A percentile compares a stretch with the other conserved stretches of the same genome.
Evolutionary conservation across 2,329 filamentous ascomycete species (phyloP).

Genomic region (Colletotrichum ledebouriae): DNA sequence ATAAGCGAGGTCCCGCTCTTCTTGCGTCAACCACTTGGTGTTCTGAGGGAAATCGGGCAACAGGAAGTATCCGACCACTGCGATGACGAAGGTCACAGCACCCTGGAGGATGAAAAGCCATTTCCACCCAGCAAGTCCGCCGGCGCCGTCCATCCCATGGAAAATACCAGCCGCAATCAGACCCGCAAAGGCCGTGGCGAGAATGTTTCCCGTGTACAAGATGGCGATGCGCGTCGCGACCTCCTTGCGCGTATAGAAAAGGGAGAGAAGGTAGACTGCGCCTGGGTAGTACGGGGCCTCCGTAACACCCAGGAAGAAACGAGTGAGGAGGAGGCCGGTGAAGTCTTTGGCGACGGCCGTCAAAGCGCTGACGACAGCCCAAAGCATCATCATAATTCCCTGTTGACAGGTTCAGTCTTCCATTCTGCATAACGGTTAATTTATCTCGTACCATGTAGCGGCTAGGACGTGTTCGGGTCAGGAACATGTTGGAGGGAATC

Average conservation of each 20-base stretch:
- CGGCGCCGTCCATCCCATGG: conserved; percentile 61
- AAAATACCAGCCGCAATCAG: conserved; percentile 75
- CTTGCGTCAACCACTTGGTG: conserved; percentile 45
- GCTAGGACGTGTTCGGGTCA: conserved; percentile 41
- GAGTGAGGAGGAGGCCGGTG: conserved; percentile 50
- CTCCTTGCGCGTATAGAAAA: conserved; percentile 77
- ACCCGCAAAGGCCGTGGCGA: conserved; percentile 77
- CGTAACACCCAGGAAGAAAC: conserved; percentile 53
- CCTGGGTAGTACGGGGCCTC: conserved; percentile 48
- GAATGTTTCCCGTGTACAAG: conserved; percentile 70
- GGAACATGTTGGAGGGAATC: conserved; percentile 43
- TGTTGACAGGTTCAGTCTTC: not conserved
- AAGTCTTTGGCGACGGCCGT: conserved; percentile 54
- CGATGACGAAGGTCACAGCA: conserved; percentile 50
- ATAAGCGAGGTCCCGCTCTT: conserved; percentile 44
- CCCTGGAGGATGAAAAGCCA: conserved; percentile 60
- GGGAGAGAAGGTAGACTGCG: conserved; percentile 65
- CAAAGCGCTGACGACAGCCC: conserved; percentile 42
- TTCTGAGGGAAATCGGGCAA: conserved; percentile 45
- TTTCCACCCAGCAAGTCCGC: conserved; percentile 55
- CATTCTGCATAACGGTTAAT: fast-evolving
- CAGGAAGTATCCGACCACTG: conserved; percentile 42
- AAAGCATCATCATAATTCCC: conserved; percentile 44
- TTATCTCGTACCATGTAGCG: conserved; percentile 39
- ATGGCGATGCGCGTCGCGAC: conserved; percentile 73